phyloP scores from a whole-genome alignment of 306 rosid genomes.

The Acacia acuminata region DNA sequence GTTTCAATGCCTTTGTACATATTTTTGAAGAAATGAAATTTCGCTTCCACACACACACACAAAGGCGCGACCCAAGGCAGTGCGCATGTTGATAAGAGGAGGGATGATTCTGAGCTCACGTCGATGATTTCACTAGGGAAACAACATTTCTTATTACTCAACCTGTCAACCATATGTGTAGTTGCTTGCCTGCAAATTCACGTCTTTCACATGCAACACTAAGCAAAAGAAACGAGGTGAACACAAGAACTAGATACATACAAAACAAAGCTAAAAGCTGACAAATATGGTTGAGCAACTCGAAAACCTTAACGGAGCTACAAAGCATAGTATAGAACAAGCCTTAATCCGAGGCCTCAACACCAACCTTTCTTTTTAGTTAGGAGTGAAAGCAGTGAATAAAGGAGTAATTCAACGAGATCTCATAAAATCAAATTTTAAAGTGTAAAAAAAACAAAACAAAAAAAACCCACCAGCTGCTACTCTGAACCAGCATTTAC shows the following conservation, averaged over 20 bases:
- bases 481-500: slow-evolving; percentile 46
- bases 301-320: background rate
- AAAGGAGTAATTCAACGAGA: slow-evolving; percentile 9
- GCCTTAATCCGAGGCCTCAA: background rate
- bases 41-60: no score
- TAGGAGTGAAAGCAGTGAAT: background rate
- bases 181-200: background rate
- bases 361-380: background rate
- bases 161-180: background rate
- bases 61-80: background rate
- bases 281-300: background rate
- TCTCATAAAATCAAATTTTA: background rate
- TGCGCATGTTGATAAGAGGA: background rate
- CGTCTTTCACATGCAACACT: background rate
- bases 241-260: background rate
- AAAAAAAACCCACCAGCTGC: background rate
- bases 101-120: background rate
- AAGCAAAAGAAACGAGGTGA: background rate
- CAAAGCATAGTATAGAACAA: background rate
- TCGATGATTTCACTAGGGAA: background rate
- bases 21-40: no score
- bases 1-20: no score
- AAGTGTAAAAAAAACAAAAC: background rate
- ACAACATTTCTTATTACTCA: background rate
- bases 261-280: background rate